Percentiles rank a stretch among this genome's conserved stretches.
Conservation (phyloP, 2,329 filamentous ascomycete species). For the Aspergillus ochraceus region DNA sequence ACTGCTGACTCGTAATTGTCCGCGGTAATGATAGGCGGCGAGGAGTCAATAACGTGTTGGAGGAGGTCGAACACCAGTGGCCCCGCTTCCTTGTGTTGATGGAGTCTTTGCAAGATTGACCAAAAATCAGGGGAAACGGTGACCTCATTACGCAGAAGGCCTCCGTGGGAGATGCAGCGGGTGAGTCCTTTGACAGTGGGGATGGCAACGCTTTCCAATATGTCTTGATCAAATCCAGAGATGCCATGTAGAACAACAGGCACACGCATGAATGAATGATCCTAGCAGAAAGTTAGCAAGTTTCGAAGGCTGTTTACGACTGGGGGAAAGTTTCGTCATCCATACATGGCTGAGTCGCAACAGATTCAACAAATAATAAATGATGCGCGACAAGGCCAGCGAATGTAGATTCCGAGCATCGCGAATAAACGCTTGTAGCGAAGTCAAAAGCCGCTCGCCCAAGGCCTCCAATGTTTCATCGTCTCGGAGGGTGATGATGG, state of each 20-base stretch:
- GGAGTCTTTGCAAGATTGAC: conserved; percentile 78
- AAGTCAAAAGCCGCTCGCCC: conserved; percentile 76
- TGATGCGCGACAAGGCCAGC: conserved; percentile 77
- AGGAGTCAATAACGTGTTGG: conserved; percentile 69
- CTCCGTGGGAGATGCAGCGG: conserved; percentile 74
- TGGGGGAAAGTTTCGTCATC: neutral
- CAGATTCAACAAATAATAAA: conserved; percentile 82
- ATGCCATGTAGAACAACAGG: conserved; percentile 90
- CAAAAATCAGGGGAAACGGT: conserved; percentile 98
- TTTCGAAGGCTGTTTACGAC: neutral
- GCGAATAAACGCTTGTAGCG: conserved; percentile 77
- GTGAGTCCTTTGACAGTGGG: conserved; percentile 77
- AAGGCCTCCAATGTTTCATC: conserved; percentile 68
- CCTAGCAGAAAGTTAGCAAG: conserved; percentile 49
- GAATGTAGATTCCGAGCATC: conserved; percentile 77
- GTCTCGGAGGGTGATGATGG: conserved; percentile 75
- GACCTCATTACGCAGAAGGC: conserved; percentile 81
- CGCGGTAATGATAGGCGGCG: conserved; percentile 81
- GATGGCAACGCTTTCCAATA: conserved; percentile 72
- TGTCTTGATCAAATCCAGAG: conserved; percentile 77
- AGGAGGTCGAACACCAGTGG: conserved; percentile 83
- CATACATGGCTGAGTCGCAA: conserved; percentile 82
- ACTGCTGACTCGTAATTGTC: conserved; percentile 95
- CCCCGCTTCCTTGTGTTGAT: conserved; percentile 68
- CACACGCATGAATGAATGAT: conserved; percentile 86